These are phyloP conservation scores for Wickerhamomyces alni DNA, from an alignment of 805 yeast species.

Conservation along the genomic window DNA sequence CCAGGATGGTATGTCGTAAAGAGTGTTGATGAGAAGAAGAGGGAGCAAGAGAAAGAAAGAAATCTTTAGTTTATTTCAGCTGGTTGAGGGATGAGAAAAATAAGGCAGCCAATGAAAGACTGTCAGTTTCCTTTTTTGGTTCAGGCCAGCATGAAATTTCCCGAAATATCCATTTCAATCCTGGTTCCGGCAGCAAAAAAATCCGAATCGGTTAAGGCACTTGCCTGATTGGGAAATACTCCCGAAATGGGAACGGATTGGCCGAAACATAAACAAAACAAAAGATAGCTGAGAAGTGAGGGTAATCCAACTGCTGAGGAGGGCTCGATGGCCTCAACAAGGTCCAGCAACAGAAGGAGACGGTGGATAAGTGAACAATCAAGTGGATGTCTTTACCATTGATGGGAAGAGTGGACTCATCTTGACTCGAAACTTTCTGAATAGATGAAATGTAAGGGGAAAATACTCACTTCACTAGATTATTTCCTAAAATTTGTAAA, in stretches of 20 bases:
- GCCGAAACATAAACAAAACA: background rate
- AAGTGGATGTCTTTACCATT: too few species aligned
- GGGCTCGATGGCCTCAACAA: too few species aligned
- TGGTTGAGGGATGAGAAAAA: background rate
- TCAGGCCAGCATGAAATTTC: background rate
- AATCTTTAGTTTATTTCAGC: too few species aligned
- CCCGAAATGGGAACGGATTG: background rate
- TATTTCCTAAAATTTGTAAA: constrained; percentile 7
- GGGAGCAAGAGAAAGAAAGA: background rate
- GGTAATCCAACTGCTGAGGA: too few species aligned
- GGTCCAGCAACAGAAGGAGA: too few species aligned
- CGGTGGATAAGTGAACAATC: too few species aligned
- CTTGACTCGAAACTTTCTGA: too few species aligned
- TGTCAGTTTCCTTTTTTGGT: background rate
- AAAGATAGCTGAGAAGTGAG: background rate
- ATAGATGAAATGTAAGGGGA: background rate
- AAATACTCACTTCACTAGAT: constrained; percentile 9
- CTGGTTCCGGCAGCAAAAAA: background rate
- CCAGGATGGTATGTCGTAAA: too few species aligned
- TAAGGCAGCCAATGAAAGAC: background rate
- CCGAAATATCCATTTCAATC: background rate
- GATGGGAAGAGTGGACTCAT: too few species aligned
- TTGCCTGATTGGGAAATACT: constrained; percentile 1
- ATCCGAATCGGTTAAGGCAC: background rate
- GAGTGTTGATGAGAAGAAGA: background rate